These are phyloP conservation scores for Limtongia smithiae DNA, from an alignment of 805 yeast species.

Conservation along the genomic window DNA sequence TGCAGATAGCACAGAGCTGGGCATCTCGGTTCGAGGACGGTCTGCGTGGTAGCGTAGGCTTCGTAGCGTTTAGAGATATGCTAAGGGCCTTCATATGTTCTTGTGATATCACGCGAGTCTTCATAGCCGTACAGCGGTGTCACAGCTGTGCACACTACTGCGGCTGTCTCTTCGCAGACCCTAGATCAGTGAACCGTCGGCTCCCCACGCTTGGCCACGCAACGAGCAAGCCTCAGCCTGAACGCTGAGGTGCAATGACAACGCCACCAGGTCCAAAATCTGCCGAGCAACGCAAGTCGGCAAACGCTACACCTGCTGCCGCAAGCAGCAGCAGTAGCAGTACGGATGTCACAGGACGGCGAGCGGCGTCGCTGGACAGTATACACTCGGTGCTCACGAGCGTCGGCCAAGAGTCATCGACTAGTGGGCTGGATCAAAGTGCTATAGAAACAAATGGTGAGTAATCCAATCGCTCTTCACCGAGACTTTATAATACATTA, in stretches of 20 bases:
- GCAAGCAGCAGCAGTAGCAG: constrained; percentile 3
- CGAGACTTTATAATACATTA: neutral
- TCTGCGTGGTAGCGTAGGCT: too few relatives aligned
- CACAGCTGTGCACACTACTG: too few relatives aligned
- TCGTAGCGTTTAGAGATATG: too few relatives aligned
- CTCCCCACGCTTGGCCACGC: too few relatives aligned
- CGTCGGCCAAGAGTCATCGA: constrained; percentile 18
- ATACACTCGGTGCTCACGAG: constrained; percentile 9
- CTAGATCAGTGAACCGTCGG: too few relatives aligned
- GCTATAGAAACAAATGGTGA: constrained; percentile 34
- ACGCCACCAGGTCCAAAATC: constrained; percentile 2
- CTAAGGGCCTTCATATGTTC: too few relatives aligned
- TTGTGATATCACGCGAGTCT: too few relatives aligned
- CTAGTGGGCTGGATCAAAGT: constrained; percentile 23
- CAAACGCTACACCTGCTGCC: neutral
- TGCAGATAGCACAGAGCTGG: too few relatives aligned
- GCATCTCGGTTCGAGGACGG: too few relatives aligned
- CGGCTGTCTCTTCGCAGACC: too few relatives aligned
- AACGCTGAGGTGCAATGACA: neutral
- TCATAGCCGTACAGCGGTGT: too few relatives aligned
- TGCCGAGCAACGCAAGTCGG: constrained; percentile 1
- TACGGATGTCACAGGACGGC: constrained; percentile 2
- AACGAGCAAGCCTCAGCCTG: too few relatives aligned
- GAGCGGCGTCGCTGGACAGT: constrained; percentile 10
- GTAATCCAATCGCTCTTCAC: neutral